Base-by-base conservation (phyloP, 2,329 filamentous ascomycete species). In the Diaporthe helianthi region DNA sequence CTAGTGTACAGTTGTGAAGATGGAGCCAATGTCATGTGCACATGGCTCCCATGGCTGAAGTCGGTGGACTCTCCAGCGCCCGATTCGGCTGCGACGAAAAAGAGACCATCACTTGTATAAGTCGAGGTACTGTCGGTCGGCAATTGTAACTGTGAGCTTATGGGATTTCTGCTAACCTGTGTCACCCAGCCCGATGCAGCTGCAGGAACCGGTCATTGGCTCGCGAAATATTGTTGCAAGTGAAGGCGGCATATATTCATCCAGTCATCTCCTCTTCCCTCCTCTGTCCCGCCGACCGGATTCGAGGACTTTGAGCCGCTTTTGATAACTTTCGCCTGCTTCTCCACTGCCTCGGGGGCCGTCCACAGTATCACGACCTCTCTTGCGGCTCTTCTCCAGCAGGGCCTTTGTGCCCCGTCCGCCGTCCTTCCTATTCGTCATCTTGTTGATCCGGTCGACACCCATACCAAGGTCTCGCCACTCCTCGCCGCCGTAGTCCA, bases 401-500 rank as follows among this genome's bases (percentile, higher is more conserved):
- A 93, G 77, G 0, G 87, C 86, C 73, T 84, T 85, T 15, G 87
- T 87, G 38, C 86, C 85, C 60, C 84, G 78, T 73, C 84, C 83
- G 44, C 84, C 83, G 71, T 84, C 84, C 79, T 89, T 93, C 77
- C 88, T 87, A 79, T 89, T 89, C 8, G 94, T 98, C 76, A 97
- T 83, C 72, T 90, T 86, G 74, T 94, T 91, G 79, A 98, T 97
- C 53, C 95, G 87, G 80, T 97, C 93, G 64, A 94, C 88, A 9
- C 94, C 93, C 78, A 94, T 91, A 68, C 93, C 93, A 53, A 99
- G 83, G 31, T 92, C 90, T 72, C 91, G 88, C 93, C 94, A 98
- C 78, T 98, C 96, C 81, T 98, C 96, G 64, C 96, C 96, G 71
- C 95, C 95, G 81, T 89, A 89, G 75, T 83, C 81, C 92, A 98